Conservation (phyloP, 1,284 basidiomycete genomes). For the Boletus holoroseus region DNA sequence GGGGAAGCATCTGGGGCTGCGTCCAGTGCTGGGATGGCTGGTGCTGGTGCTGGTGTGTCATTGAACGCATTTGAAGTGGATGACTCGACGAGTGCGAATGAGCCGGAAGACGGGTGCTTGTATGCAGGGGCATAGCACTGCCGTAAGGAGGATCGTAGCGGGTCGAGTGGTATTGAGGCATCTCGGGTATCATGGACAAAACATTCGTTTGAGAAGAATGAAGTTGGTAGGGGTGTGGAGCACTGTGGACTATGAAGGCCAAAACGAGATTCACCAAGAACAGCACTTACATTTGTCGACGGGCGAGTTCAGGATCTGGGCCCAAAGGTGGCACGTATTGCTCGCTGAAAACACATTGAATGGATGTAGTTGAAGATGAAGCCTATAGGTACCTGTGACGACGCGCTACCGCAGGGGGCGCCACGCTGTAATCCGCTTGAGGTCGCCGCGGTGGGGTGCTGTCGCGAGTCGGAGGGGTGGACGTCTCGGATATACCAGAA, state of each 20-base stretch:
- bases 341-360: slow-evolving; percentile 18
- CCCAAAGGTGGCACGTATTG: slow-evolving; percentile 37
- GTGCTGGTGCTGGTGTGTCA: slow-evolving; percentile 36
- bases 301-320: slow-evolving; percentile 39
- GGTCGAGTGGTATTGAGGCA: slow-evolving; percentile 44
- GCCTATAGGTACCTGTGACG: slow-evolving; percentile 45
- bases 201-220: slow-evolving; percentile 39
- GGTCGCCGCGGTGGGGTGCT: slow-evolving; percentile 50
- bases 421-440: slow-evolving; percentile 46
- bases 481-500: slow-evolving; percentile 54
- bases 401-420: slow-evolving; percentile 48
- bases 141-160: slow-evolving; percentile 48
- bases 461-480: slow-evolving; percentile 61
- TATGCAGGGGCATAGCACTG: slow-evolving; percentile 22
- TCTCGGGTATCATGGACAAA: slow-evolving; percentile 56
- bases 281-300: slow-evolving; percentile 46
- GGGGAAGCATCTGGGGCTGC: slow-evolving; percentile 32
- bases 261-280: neutral
- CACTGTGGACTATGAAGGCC: slow-evolving; percentile 23
- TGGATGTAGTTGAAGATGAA: neutral
- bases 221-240: slow-evolving; percentile 32
- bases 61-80: slow-evolving; percentile 40
- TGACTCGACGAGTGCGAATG: slow-evolving; percentile 39
- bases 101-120: slow-evolving; percentile 26
- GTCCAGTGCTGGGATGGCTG: slow-evolving; percentile 43